phyloP scores from a whole-genome alignment of 148 eudicot species.

The Vaccinium vitisidaea region DNA sequence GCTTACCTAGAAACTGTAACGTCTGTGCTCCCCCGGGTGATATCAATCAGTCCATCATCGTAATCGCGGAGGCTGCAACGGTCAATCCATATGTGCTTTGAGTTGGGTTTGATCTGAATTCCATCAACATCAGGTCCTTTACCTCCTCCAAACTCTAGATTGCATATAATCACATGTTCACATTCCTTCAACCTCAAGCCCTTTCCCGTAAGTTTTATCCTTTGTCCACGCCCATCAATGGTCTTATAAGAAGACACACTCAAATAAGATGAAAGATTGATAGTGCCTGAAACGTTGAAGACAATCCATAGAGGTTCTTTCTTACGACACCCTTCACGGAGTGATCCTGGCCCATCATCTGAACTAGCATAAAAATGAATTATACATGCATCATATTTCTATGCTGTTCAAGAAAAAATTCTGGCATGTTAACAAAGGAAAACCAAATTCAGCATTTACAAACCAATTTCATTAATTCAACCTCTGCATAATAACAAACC shows the following conservation, averaged over 20 bases:
- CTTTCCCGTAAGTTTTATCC: conserved; percentile 69
- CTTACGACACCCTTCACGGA: conserved; percentile 76
- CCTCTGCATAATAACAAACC: background rate
- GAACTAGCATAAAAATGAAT: conserved; percentile 1
- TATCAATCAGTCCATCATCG: conserved; percentile 92
- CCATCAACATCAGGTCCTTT: conserved; percentile 89
- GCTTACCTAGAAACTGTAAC: conserved; percentile 84
- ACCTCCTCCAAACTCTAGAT: conserved; percentile 83
- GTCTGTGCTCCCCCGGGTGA: conserved; percentile 79
- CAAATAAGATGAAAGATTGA: conserved; percentile 59
- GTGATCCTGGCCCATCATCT: conserved; percentile 98
- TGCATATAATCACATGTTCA: conserved; percentile 85
- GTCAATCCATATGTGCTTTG: conserved; percentile 93
- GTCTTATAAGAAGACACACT: conserved; percentile 82
- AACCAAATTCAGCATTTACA: background rate
- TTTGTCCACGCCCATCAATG: conserved; percentile 89
- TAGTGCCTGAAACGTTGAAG: conserved; percentile 83
- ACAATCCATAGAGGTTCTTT: conserved; percentile 91
- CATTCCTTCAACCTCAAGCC: conserved; percentile 89
- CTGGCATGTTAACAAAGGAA: background rate
- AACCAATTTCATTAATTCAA: background rate
- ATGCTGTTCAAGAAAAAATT: background rate
- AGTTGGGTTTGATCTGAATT: conserved; percentile 88
- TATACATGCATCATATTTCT: background rate
- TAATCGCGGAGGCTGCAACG: conserved; percentile 76